These are phyloP conservation scores for Yarrowia keelungensis DNA, from an alignment of 805 yeast species.

Conservation along the genomic window DNA sequence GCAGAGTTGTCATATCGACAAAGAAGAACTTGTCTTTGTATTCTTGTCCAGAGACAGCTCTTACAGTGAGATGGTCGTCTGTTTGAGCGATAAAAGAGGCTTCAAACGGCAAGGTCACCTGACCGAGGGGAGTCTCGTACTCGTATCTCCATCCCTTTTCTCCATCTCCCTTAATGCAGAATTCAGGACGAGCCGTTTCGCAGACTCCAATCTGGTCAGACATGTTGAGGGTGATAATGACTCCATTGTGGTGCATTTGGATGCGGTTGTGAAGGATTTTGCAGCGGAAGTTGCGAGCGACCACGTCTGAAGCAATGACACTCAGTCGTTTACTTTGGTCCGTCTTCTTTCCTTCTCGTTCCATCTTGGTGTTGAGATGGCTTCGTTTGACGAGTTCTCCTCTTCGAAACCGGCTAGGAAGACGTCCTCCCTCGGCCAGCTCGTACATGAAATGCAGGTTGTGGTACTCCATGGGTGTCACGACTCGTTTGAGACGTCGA, in stretches of 20 bases:
- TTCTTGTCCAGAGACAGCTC: slow-evolving; percentile 5
- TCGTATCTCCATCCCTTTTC: slow-evolving; percentile 19
- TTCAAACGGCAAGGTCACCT: slow-evolving; percentile 12
- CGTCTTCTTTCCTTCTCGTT: slow-evolving; percentile 10
- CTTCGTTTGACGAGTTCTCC: slow-evolving; percentile 31
- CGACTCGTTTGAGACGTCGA: slow-evolving; percentile 14
- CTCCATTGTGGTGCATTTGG: slow-evolving; percentile 22
- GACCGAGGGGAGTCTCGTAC: slow-evolving; percentile 17
- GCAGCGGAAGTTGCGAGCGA: slow-evolving; percentile 34
- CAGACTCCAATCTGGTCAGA: slow-evolving; percentile 32
- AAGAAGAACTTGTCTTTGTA: slow-evolving; percentile 10
- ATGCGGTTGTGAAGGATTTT: slow-evolving; percentile 28
- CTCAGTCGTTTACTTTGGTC: slow-evolving; percentile 21
- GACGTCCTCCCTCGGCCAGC: slow-evolving; percentile 28
- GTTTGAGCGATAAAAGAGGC: slow-evolving; percentile 32
- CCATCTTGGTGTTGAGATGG: slow-evolving; percentile 35
- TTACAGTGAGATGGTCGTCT: slow-evolving; percentile 11
- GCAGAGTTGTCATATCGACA: slow-evolving; percentile 14
- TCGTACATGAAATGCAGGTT: slow-evolving; percentile 32
- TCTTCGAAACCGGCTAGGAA: slow-evolving; percentile 21
- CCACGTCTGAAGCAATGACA: slow-evolving; percentile 27
- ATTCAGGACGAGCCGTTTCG: slow-evolving; percentile 15
- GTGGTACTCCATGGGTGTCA: slow-evolving; percentile 28
- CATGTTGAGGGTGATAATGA: slow-evolving; percentile 35
- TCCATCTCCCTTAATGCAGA: slow-evolving; percentile 5